Percentiles rank a stretch among this genome's conserved stretches.
phyloP scores from a whole-genome alignment of 179 eudicot genomes.

The Spinacia oleracea region DNA sequence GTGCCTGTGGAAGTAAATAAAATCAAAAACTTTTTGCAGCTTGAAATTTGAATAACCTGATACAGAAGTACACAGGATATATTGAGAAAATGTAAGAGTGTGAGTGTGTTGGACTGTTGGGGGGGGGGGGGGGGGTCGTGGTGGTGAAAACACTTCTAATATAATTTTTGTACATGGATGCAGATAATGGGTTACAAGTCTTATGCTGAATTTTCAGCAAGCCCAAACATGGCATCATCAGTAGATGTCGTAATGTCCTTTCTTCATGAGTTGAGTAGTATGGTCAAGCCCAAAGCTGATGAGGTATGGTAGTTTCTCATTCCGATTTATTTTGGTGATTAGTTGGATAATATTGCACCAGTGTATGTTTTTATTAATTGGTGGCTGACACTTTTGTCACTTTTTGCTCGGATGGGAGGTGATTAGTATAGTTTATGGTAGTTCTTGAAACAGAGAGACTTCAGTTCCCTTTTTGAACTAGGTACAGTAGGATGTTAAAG shows the following conservation, averaged over 20 bases:
- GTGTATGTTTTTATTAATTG: not conserved
- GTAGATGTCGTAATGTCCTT: slow-evolving; percentile 76
- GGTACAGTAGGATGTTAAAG: not conserved
- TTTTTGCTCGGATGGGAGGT: not conserved
- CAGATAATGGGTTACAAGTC: slow-evolving; percentile 84
- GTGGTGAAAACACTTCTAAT: slow-evolving; percentile 20
- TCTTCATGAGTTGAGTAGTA: slow-evolving; percentile 75
- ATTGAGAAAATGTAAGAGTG: not conserved
- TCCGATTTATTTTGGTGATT: slow-evolving; percentile 7
- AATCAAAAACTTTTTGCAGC: not conserved
- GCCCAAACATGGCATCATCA: slow-evolving; percentile 78
- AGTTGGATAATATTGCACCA: not conserved
- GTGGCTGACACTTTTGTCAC: slow-evolving; percentile 2
- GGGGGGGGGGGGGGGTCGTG: not conserved
- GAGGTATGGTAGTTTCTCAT: slow-evolving; percentile 47
- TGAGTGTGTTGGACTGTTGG: too few species aligned
- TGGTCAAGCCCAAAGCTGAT: slow-evolving; percentile 75
- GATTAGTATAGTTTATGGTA: not conserved
- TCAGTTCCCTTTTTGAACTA: not conserved
- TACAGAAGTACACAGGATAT: not conserved
- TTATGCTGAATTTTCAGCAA: slow-evolving; percentile 82
- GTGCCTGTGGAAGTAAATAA: not conserved
- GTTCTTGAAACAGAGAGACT: not conserved
- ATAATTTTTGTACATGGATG: slow-evolving; percentile 19
- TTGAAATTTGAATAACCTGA: not conserved